These are phyloP conservation scores for Papiliotrema nemorosa DNA, from an alignment of 1,284 basidiomycete genomes.

Conservation along the genomic window DNA sequence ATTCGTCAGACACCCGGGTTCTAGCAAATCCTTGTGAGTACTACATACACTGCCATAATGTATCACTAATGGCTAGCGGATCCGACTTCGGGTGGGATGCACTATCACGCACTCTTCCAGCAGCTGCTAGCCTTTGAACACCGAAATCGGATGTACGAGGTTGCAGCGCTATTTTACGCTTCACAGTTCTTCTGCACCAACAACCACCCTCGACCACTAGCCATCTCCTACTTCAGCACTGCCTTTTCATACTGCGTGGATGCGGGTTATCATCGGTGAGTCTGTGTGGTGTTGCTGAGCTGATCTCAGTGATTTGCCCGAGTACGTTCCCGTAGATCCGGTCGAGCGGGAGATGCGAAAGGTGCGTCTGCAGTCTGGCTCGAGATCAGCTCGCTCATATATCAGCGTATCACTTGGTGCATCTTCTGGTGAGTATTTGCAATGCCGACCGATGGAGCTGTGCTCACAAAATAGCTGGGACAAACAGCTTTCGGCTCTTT, in stretches of 20 bases:
- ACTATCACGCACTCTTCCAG: constrained; percentile 4
- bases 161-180: constrained; percentile 2
- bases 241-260: constrained; percentile 4
- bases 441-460: not conserved
- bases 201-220: not conserved
- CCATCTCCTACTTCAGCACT: constrained; percentile 4
- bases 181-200: constrained; percentile 5
- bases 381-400: not conserved
- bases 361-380: not conserved
- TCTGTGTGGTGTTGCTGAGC: not conserved
- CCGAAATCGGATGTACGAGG: constrained; percentile 3
- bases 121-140: constrained; percentile 1
- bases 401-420: constrained; percentile 2
- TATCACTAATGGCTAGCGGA: not conserved
- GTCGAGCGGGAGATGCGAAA: constrained; percentile 4
- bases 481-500: constrained; percentile 2
- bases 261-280: constrained; percentile 3
- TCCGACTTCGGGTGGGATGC: constrained; percentile 1
- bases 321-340: constrained; percentile 1
- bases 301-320: constrained; percentile 1
- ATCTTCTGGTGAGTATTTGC: not conserved
- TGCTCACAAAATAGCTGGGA: not conserved
- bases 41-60: not conserved
- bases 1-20: constrained; percentile 1
- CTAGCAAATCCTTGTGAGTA: constrained; percentile 1